Conservation (phyloP, 1,139 yeast genomes). For the Saccharomyces hybrid region DNA sequence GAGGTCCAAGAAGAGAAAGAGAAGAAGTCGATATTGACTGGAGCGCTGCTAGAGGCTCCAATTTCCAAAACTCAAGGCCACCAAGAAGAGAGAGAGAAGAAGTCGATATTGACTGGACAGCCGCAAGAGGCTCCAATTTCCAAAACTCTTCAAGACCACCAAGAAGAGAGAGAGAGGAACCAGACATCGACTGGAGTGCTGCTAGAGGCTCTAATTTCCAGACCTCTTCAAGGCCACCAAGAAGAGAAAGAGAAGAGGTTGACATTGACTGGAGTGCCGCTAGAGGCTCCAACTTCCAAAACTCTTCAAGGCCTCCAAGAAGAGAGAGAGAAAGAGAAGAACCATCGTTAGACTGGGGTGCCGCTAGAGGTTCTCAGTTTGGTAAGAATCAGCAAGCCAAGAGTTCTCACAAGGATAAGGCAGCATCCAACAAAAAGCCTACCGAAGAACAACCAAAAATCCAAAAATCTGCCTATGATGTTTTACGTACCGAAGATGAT, state of each 20-base stretch:
- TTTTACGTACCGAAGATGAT: conserved; percentile 59
- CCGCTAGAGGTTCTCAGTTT: conserved; percentile 28
- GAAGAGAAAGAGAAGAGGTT: neutral
- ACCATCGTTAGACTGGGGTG: conserved; percentile 41
- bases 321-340: conserved; percentile 2
- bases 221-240: conserved; percentile 24
- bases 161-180: conserved; percentile 28
- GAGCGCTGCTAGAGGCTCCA: conserved; percentile 35
- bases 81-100: conserved; percentile 32
- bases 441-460: conserved; percentile 38
- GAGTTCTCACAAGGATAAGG: conserved; percentile 18
- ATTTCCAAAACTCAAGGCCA: conserved; percentile 13
- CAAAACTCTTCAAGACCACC: conserved; percentile 26
- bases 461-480: conserved; percentile 56
- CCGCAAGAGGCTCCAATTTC: conserved; percentile 38
- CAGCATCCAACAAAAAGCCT: conserved; percentile 17
- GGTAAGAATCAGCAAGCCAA: conserved; percentile 21
- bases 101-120: conserved; percentile 54
- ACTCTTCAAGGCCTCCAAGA: conserved; percentile 12
- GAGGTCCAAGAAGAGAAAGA: conserved; percentile 5
- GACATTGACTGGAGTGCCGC: conserved; percentile 24
- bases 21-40: conserved; percentile 38
- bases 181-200: conserved; percentile 36
- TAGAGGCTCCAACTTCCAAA: conserved; percentile 14
- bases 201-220: conserved; percentile 37